These are phyloP conservation scores for Candida ascalaphidarum DNA, from an alignment of 805 yeast species.

Conservation along the genomic window DNA sequence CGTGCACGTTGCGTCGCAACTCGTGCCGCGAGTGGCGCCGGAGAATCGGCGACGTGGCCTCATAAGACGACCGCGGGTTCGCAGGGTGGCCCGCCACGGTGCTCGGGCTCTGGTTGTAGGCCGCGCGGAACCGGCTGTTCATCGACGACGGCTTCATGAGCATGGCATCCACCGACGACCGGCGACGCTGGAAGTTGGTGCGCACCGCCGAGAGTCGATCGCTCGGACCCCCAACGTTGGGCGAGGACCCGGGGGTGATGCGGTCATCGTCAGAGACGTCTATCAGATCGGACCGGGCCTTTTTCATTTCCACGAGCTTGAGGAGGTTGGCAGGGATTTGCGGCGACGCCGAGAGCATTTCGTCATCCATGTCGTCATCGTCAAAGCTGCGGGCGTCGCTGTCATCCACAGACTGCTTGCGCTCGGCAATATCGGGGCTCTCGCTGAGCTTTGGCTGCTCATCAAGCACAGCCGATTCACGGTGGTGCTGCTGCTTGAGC, in stretches of 20 bases:
- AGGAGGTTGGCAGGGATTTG: slow-evolving; percentile 58
- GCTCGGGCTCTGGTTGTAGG: slow-evolving; percentile 2
- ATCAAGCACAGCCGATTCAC: slow-evolving; percentile 2
- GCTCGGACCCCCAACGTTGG: not conserved
- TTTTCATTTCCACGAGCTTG: slow-evolving; percentile 43
- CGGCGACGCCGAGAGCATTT: slow-evolving; percentile 51
- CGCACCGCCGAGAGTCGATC: slow-evolving; percentile 8
- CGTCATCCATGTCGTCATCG: slow-evolving; percentile 37
- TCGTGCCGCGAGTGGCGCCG: slow-evolving; percentile 6
- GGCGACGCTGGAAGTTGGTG: slow-evolving; percentile 14
- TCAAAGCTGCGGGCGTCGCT: slow-evolving; percentile 19
- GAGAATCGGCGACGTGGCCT: slow-evolving; percentile 2
- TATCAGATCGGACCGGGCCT: slow-evolving; percentile 19
- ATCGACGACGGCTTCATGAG: slow-evolving; percentile 13
- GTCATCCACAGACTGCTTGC: slow-evolving; percentile 4
- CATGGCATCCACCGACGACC: slow-evolving; percentile 27
- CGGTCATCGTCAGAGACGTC: slow-evolving; percentile 16
- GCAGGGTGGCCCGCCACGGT: slow-evolving; percentile 1
- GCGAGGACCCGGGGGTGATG: slow-evolving; percentile 1
- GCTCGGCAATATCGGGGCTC: not conserved
- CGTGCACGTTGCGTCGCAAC: slow-evolving; percentile 1
- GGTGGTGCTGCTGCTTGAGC: slow-evolving; percentile 7
- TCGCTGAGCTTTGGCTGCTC: slow-evolving; percentile 1
- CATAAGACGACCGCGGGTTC: slow-evolving; percentile 9
- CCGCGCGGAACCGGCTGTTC: slow-evolving; percentile 11